phyloP scores from a whole-genome alignment of 805 yeast species.

The Spathaspora passalidarum region DNA sequence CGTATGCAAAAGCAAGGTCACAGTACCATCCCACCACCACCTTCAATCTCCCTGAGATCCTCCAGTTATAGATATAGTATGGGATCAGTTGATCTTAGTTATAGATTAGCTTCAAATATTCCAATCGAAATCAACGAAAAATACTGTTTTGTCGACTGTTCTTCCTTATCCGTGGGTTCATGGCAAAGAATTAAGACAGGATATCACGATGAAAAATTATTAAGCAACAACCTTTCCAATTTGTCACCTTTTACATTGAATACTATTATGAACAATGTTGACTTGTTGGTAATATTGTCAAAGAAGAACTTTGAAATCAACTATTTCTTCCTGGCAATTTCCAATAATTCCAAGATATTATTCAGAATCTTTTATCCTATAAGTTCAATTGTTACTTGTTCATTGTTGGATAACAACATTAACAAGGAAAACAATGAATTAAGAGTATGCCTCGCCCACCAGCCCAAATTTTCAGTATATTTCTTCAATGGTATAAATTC shows the following conservation, averaged over 20 bases:
- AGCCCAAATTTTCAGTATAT: constrained; percentile 79
- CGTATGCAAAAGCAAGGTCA: constrained; percentile 33
- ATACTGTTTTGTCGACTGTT: constrained; percentile 66
- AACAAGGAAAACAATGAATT: constrained; percentile 43
- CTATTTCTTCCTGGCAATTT: constrained; percentile 73
- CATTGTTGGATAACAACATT: constrained; percentile 48
- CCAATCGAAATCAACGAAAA: constrained; percentile 59
- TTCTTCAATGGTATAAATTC: constrained; percentile 56
- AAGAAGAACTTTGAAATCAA: constrained; percentile 70
- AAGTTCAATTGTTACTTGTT: constrained; percentile 55
- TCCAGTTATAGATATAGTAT: constrained; percentile 3
- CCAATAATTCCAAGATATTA: constrained; percentile 62
- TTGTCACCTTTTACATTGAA: constrained; percentile 66
- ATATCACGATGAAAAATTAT: constrained; percentile 34
- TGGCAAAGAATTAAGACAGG: constrained; percentile 82
- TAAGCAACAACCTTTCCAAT: constrained; percentile 50
- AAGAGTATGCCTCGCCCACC: constrained; percentile 48
- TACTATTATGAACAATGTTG: constrained; percentile 64
- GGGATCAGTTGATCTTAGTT: neutral
- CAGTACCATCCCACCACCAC: constrained; percentile 1
- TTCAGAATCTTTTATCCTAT: constrained; percentile 74
- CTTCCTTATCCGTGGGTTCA: constrained; percentile 68
- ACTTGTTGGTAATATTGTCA: constrained; percentile 66
- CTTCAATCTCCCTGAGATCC: constrained; percentile 1
- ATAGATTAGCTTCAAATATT: constrained; percentile 12